Evolutionary conservation across 805 yeast species (phyloP), one percentile per base, ranked within the genome.

Genomic region (Pichia paraexigua): DNA sequence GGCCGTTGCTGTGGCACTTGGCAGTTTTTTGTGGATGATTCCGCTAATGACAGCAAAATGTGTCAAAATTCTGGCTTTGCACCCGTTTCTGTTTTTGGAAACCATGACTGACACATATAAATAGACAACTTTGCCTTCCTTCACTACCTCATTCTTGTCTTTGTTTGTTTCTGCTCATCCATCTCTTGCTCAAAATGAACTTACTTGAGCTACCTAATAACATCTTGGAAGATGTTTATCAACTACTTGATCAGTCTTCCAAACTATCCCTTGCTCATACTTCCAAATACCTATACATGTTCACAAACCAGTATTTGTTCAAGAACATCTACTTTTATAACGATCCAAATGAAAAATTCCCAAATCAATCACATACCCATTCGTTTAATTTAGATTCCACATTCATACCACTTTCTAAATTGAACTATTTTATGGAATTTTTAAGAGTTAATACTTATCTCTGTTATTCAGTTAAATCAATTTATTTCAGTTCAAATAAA

Each of bases 181-280:
- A n/a, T 6, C 27, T 32, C 43, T 15, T 17, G 37, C 42, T 24
- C 15, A 20, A 7, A 6, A 49, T 49, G 52, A 25, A 10, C 15
- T n/a, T 51, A 10, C 10, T 47, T 17, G 46, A 44, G 32, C 24
- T 51, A 17, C 53, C 53, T 8, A 48, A 51, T 20, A 25, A 47
- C 15, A 21, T 51, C 12, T 15, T 51, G 12, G 53, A 51, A 5
- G 35, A 20, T 15, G 39, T 51, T 7, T 51, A 30, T 18, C n/a
- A n/a, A 2, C 15, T 24, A 15, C 32, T 51, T 7, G 27, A 40
- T 25, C 41, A 40, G 8, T 10, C 20, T 20, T 24, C 53, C 2
- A 11, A 43, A 2, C 2, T 43, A 3, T 22, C 21, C 18, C 40
- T 51, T 5, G 47, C 41, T 6, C 12, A 24, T 11, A 32, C 53